Evolutionary conservation across 176 grass and related monocot genomes (phyloP), one percentile per base, ranked within the genome.

Genomic region (Avena sativa): DNA sequence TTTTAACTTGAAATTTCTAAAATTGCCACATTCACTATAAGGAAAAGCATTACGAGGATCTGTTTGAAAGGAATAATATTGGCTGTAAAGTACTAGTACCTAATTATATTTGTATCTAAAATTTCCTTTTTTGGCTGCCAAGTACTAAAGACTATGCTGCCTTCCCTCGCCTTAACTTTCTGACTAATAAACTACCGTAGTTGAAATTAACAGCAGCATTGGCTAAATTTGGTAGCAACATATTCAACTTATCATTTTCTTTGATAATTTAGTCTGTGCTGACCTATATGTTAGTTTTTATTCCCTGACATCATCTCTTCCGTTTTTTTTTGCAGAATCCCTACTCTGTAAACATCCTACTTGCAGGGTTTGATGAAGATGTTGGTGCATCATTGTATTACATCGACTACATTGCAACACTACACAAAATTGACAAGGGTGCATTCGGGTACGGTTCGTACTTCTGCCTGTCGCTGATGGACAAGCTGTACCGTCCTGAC

Each of bases 351-450:
- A 99, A 96, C 65, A 67, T 94, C 30, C 79, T 99, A 68, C 90
- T 99, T 13, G 97, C 94, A 48, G 97, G 97, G 40, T 99, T 94
- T 12, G 94, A 99, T 78, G 86, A 94, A 81, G 87, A 91, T 47
- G 82, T 87, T 51, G 94, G 97, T 0, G 85, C 94, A n/a, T 99
- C 97, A 25, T 59, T 99, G 79, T 96, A 94, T 79, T 96, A 99
- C 78, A 96, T 99, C 0, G 97, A 96, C 81, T 99, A 96, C 81
- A 99, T 96, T 25, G 90, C 92, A 10, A 99, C 97, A 1, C 21
- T 99, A 3, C 97, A 99, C 87, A 99, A 99, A 63, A 91, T 99
- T 28, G 97, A 96, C 21, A 99, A 99, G 15, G 97, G 97, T 0
- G 97, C 90, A 65, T 99, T 99, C 36, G 97, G 97, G 7, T 99